These are phyloP conservation scores for Hymenoscyphus infarciens DNA, from an alignment of 2,329 filamentous ascomycete genomes.

Conservation along the genomic window DNA sequence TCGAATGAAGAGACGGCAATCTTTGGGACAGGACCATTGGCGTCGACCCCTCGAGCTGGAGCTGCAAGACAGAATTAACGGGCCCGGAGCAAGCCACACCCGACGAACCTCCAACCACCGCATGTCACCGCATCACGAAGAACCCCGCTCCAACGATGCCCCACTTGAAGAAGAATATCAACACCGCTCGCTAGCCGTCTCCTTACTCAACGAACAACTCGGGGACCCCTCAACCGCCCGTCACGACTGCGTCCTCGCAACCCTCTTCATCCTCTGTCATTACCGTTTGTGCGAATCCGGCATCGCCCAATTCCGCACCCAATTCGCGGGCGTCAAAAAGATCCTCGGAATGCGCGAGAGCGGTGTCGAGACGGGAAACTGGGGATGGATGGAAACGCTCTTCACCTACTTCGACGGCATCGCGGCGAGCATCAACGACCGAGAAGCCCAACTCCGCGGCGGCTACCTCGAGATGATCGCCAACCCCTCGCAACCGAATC, in stretches of 20 bases:
- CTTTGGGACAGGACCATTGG: conserved; percentile 52
- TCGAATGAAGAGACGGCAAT: conserved; percentile 73
- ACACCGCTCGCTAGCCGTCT: conserved; percentile 75
- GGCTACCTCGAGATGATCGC: conserved; percentile 59
- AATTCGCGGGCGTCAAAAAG: conserved; percentile 90
- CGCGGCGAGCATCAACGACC: conserved; percentile 85
- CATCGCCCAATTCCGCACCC: conserved; percentile 87
- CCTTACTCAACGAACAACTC: conserved; percentile 78
- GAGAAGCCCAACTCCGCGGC: conserved; percentile 74
- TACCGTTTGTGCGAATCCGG: conserved; percentile 94
- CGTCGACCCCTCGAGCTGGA: conserved; percentile 39
- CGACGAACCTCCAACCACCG: conserved; percentile 27
- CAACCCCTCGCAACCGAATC: conserved; percentile 57
- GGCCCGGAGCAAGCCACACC: conserved; percentile 19
- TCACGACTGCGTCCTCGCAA: conserved; percentile 84
- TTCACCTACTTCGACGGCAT: conserved; percentile 96
- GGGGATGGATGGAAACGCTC: conserved; percentile 86
- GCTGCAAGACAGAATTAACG: conserved; percentile 32
- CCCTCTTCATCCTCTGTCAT: conserved; percentile 81
- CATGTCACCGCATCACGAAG: conserved; percentile 34
- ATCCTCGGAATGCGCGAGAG: conserved; percentile 73
- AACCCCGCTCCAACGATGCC: conserved; percentile 45
- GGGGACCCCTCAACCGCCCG: conserved; percentile 71
- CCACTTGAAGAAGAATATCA: conserved; percentile 77
- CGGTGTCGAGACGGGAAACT: conserved; percentile 58